Conservation (phyloP, 345 rosid species). For the Rhodomyrtus tomentosa region DNA sequence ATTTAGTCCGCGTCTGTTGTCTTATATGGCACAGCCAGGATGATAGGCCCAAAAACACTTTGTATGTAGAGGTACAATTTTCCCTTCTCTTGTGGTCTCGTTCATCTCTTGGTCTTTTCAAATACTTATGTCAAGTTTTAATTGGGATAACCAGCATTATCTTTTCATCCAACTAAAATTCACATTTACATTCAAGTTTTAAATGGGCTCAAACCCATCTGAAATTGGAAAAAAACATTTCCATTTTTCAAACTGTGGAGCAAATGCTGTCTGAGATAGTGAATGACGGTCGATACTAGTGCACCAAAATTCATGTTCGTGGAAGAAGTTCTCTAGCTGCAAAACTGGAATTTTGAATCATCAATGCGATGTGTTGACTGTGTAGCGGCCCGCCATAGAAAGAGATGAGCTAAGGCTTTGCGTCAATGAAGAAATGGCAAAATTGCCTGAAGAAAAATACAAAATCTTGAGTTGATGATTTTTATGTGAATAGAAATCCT, state of each 20-base stretch:
- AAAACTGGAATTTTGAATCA: background rate
- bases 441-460: background rate
- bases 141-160: background rate
- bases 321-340: background rate
- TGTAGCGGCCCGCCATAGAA: background rate
- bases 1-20: accelerated
- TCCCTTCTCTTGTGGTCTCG: background rate
- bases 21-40: accelerated
- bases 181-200: background rate
- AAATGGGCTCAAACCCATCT: background rate
- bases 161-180: background rate
- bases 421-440: background rate
- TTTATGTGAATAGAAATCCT: background rate
- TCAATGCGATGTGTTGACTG: background rate
- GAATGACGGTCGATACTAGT: background rate
- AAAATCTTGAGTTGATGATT: background rate
- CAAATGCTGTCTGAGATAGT: background rate
- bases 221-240: background rate
- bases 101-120: background rate
- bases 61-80: background rate
- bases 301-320: background rate
- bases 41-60: background rate
- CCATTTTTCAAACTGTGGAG: background rate
- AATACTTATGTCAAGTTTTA: background rate
- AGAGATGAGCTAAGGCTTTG: background rate